A percentile compares a stretch with the other conserved stretches of the same genome.
phyloP scores from a whole-genome alignment of 805 yeast genomes.

The Hanseniaspora thailandica region DNA sequence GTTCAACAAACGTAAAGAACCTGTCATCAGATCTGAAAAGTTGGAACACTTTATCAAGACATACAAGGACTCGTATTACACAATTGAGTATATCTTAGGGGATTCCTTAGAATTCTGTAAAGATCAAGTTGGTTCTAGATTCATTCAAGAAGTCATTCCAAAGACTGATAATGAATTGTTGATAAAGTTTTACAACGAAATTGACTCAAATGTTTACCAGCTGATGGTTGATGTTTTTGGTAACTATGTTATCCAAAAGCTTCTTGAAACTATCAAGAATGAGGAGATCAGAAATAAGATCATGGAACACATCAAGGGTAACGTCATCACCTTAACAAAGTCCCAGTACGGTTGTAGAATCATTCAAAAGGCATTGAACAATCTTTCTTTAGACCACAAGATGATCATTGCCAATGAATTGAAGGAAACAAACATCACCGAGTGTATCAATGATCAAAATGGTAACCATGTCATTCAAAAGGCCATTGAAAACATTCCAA shows the following conservation, averaged over 20 bases:
- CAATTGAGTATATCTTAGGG: conserved; percentile 65
- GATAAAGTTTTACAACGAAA: conserved; percentile 73
- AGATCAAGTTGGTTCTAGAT: conserved; percentile 95
- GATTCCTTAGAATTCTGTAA: conserved; percentile 83
- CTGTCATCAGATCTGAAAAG: conserved; percentile 62
- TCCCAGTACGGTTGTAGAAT: conserved; percentile 99
- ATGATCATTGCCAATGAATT: conserved; percentile 59
- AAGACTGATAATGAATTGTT: conserved; percentile 55
- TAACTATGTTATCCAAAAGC: conserved; percentile 90
- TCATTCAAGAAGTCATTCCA: conserved; percentile 80
- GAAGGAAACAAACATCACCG: conserved; percentile 41
- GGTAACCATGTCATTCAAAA: conserved; percentile 97
- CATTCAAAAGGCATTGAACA: conserved; percentile 84
- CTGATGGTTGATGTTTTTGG: conserved; percentile 96
- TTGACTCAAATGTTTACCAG: conserved; percentile 59
- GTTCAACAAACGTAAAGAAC: conserved; percentile 26
- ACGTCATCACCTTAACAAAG: conserved; percentile 60
- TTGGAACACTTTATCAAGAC: conserved; percentile 75
- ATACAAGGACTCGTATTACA: conserved; percentile 42
- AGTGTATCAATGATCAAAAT: conserved; percentile 84
- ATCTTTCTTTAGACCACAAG: conserved; percentile 52
- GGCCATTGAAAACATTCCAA: conserved; percentile 76
- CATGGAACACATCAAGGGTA: conserved; percentile 39
- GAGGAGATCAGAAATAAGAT: conserved; percentile 55
- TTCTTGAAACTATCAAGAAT: conserved; percentile 67